phyloP scores from a whole-genome alignment of 2,329 filamentous ascomycete genomes.

The Penicillium capsulatum region DNA sequence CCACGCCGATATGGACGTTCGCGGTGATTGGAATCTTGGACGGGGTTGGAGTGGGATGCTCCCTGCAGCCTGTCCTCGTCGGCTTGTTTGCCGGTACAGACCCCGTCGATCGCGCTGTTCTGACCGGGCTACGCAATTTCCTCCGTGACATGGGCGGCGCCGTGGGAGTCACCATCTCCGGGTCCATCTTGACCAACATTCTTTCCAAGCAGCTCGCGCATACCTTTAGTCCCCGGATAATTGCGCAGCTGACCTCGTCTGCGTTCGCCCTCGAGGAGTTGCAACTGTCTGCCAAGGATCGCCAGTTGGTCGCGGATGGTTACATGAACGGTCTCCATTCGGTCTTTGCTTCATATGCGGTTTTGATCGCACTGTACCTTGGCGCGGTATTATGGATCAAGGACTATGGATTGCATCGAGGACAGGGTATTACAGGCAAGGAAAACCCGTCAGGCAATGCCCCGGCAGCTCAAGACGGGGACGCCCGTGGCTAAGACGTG shows the following conservation, averaged over 20 bases:
- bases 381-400: not conserved
- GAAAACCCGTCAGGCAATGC: too few species aligned
- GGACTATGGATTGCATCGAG: too few species aligned
- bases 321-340: not conserved
- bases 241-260: slow-evolving; percentile 1
- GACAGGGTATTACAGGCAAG: too few species aligned
- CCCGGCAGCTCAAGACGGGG: too few species aligned
- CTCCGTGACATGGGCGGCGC: slow-evolving; percentile 1
- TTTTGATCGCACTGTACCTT: not conserved
- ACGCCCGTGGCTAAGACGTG: too few species aligned
- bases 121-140: slow-evolving; percentile 3
- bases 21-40: not conserved
- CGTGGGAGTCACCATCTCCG: slow-evolving; percentile 2
- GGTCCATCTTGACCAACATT: slow-evolving; percentile 1
- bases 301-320: not conserved
- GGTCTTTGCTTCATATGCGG: not conserved
- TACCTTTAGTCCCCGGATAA: not conserved
- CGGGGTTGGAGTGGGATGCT: slow-evolving; percentile 2
- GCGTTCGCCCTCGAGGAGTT: not conserved
- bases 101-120: slow-evolving; percentile 2
- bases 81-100: not conserved
- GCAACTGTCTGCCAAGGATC: not conserved
- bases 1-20: not conserved
- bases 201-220: not conserved
- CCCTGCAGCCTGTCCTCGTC: slow-evolving; percentile 2